Conservation (phyloP, 2,329 filamentous ascomycete genomes). For the Exophiala alcalophila region DNA sequence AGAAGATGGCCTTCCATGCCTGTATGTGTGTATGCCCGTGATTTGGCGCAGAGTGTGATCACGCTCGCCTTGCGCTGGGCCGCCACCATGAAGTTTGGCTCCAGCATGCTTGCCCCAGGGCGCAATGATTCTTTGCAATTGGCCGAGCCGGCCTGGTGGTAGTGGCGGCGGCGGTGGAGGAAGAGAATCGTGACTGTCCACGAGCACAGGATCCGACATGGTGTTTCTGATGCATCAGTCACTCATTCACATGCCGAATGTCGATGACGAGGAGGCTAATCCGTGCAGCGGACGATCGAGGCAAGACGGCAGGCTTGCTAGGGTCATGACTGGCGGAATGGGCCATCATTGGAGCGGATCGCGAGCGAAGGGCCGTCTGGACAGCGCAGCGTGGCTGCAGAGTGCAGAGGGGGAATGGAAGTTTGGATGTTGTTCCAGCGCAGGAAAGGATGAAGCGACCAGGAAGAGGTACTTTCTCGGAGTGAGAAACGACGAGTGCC, state of each 20-base stretch:
- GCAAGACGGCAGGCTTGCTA: constrained; percentile 1
- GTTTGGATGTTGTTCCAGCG: no score
- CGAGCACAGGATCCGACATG: constrained; percentile 17
- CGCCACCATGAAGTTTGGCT: constrained; percentile 22
- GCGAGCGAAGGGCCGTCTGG: constrained; percentile 3
- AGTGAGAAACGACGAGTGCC: constrained; percentile 3
- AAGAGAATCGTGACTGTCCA: constrained; percentile 15
- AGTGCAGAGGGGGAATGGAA: constrained; percentile 5
- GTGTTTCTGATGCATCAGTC: constrained; percentile 3
- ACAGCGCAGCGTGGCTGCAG: constrained; percentile 21
- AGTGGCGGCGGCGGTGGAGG: constrained; percentile 34
- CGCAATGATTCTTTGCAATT: constrained; percentile 31
- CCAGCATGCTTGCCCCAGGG: constrained; percentile 27
- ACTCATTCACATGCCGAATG: constrained; percentile 10
- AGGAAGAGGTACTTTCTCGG: constrained; percentile 5
- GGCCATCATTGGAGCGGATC: constrained; percentile 19
- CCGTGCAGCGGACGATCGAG: constrained; percentile 1
- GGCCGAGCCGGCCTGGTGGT: constrained; percentile 31
- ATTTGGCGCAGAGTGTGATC: constrained; percentile 20
- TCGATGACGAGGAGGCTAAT: constrained; percentile 17
- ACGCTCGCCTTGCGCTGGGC: constrained; percentile 24
- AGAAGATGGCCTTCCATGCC: constrained; percentile 12
- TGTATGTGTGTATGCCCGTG: constrained; percentile 23
- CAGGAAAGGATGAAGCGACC: background rate
- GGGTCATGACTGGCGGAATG: constrained; percentile 13